Evolutionary conservation across 495 filamentous ascomycete genomes (phyloP).

Genomic region (Penicillium canescens): DNA sequence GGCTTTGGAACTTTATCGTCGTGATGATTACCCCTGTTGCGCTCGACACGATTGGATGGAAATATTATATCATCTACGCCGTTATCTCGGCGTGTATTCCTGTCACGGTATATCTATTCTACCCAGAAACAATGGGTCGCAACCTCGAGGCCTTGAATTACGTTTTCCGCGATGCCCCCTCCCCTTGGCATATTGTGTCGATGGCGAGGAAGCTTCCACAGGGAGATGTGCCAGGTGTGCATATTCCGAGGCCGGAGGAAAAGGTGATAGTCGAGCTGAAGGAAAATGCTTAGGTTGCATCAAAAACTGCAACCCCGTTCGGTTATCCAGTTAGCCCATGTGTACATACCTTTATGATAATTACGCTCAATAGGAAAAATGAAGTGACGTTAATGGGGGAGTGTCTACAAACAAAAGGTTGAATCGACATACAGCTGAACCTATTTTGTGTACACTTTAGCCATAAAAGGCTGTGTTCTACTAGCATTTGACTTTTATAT

Average conservation of each 20-base stretch:
- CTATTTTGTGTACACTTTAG: no score
- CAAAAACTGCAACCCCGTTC: no score
- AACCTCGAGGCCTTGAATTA: slow-evolving; percentile 66
- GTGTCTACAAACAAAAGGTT: no score
- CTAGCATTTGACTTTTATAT: no score
- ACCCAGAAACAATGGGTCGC: slow-evolving; percentile 66
- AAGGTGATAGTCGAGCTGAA: slow-evolving; percentile 13
- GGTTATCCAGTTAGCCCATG: no score
- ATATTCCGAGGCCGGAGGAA: slow-evolving; percentile 1
- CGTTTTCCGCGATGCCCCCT: slow-evolving; percentile 59
- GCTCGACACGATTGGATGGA: slow-evolving; percentile 34
- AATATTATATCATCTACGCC: slow-evolving; percentile 41
- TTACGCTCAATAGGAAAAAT: no score
- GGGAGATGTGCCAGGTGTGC: slow-evolving; percentile 16
- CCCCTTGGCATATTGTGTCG: slow-evolving; percentile 32
- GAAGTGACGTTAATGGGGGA: no score
- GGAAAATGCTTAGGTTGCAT: slow-evolving; percentile 3
- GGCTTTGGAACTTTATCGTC: slow-evolving; percentile 59
- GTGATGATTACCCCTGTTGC: slow-evolving; percentile 57
- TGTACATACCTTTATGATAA: no score
- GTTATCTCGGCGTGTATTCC: slow-evolving; percentile 34
- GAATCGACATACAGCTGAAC: no score
- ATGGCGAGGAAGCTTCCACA: slow-evolving; percentile 33
- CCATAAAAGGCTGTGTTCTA: no score
- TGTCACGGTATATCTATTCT: slow-evolving; percentile 62